Evolutionary conservation across 768 basidiomycete species (phyloP), one percentile per base, ranked within the genome.

Genomic region (Cystobasidium ongulense): DNA sequence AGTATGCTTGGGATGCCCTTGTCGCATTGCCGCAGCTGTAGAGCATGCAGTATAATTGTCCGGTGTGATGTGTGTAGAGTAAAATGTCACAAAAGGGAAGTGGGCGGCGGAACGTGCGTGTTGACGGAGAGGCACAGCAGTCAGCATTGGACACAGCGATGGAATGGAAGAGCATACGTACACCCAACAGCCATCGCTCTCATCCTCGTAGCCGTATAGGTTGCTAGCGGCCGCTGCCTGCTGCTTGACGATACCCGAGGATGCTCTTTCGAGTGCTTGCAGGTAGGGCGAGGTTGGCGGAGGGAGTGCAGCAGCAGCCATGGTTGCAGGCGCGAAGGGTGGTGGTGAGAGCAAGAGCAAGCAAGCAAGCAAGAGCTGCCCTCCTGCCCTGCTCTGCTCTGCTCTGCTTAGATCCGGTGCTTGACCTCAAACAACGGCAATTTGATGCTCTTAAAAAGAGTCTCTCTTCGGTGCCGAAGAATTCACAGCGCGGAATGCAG

Each of bases 1-100:
- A 59, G 57, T 59, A 59, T 59, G 57, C 57, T 29, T 59, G 57
- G 25, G 57, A 59, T 29, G 57, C 57, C 29, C 29, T 27, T 59
- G 57, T 59, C 25, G 57, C 29, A 59, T 59, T 59, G 25, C 57
- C 57, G 57, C 57, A 59, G 25, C 57, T 59, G 57, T 31, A 27
- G 4, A 59, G 27, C 33, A 5, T 13, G 25, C n/a, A n/a, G 43
- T 4, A 15, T 31, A 2, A 59, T 59, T 35, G 57, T 31, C 5
- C 52, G 52, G 7, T 54, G 8, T 27, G 3, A 35, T 4, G 25
- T 17, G 25, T 31, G 5, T 5, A 15, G 2, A 4, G 13, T 11
- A 27, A 59, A 11, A 59, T 59, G 25, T 27, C 11, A 17, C 57
- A 59, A 10, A 59, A 27, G 27, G 33, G n/a, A n/a, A 46, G 13